Evolutionary conservation across 305 asterid species (phyloP), one percentile per base, ranked within the genome.

Genomic region (Fraxinus baroniana): DNA sequence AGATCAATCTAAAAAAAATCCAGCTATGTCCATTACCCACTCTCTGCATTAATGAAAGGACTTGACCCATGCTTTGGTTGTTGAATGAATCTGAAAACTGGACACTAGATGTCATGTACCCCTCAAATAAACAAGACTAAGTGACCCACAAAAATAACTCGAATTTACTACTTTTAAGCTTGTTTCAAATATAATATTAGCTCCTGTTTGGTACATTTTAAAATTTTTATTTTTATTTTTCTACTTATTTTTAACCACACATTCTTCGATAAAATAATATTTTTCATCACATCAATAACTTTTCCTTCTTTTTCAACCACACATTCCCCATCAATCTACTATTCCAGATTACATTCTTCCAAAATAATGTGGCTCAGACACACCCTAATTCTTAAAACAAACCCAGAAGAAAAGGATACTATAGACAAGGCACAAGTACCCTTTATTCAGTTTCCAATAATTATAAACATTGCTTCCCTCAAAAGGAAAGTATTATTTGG

Each of bases 11-110:
- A 3, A 60, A 5, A 71, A 71, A 68, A 64, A 28, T 86, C 86
- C 90, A 86, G 89, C 90, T 82, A 80, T 62, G 79, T 83, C 81
- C 87, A 82, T 83, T 62, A 83, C 89, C 87, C 88, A 85, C 88
- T 80, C 86, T 64, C 84, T 79, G 76, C 80, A 83, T 86, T 83
- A 87, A 88, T 88, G 88, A 71, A 87, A 76, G 78, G 83, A 76
- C 87, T 28, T 28, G 87, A 79, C 91, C 91, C 92, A 87, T 85
- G 79, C 90, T 79, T 87, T 72, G 92, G 89, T 85, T 70, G 87
- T 90, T 90, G 89, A 84, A 81, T 79, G 60, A 52, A 70, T 52
- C 76, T 57, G 62, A 79, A 13, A 46, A 74, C 24, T 33, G 74
- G 74, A 60, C 78, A 33, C 44, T 62, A 68, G 7, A 74, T 78